Conservation (phyloP, 1,284 basidiomycete species). For the Sporisorium reilianum region DNA sequence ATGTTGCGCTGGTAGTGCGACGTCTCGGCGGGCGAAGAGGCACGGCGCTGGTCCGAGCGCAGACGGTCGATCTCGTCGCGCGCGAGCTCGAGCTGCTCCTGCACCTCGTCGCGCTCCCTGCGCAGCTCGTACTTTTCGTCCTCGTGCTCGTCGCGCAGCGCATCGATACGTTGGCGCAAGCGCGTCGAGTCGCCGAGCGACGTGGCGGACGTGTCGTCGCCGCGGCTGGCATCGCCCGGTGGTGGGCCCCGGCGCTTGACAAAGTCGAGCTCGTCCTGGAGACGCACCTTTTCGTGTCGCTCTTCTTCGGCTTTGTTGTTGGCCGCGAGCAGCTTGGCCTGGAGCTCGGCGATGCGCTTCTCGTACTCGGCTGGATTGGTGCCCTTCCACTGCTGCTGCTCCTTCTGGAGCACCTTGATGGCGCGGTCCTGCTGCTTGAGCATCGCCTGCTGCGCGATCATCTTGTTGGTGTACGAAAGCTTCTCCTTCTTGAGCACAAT, state of each 20-base stretch:
- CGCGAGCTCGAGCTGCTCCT: conserved; percentile 48
- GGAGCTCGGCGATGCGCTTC: conserved; percentile 41
- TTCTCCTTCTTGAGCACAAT: conserved; percentile 65
- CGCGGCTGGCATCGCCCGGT: conserved; percentile 29
- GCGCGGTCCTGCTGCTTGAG: conserved; percentile 65
- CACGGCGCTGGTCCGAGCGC: conserved; percentile 24
- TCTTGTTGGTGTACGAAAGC: conserved; percentile 60
- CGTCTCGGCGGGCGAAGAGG: conserved; percentile 25
- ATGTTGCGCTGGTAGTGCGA: conserved; percentile 44
- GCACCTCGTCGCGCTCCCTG: conserved; percentile 47
- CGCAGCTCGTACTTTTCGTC: conserved; percentile 56
- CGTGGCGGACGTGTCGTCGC: conserved; percentile 36
- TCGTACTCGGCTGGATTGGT: conserved; percentile 40
- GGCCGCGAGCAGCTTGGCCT: conserved; percentile 43
- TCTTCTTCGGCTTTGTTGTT: conserved; percentile 47
- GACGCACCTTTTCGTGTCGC: conserved; percentile 33
- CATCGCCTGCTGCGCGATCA: conserved; percentile 61
- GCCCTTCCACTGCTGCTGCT: conserved; percentile 59
- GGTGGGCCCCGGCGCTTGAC: conserved; percentile 44
- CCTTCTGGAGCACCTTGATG: conserved; percentile 62
- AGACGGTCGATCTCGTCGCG: conserved; percentile 43
- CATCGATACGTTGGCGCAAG: conserved; percentile 51
- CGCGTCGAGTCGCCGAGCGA: conserved; percentile 41
- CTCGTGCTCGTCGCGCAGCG: conserved; percentile 52
- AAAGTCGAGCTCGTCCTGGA: conserved; percentile 58